A percentile compares a stretch with the other conserved stretches of the same genome.
Evolutionary conservation across 805 yeast species (phyloP).

Genomic region (Starmerella powellii): DNA sequence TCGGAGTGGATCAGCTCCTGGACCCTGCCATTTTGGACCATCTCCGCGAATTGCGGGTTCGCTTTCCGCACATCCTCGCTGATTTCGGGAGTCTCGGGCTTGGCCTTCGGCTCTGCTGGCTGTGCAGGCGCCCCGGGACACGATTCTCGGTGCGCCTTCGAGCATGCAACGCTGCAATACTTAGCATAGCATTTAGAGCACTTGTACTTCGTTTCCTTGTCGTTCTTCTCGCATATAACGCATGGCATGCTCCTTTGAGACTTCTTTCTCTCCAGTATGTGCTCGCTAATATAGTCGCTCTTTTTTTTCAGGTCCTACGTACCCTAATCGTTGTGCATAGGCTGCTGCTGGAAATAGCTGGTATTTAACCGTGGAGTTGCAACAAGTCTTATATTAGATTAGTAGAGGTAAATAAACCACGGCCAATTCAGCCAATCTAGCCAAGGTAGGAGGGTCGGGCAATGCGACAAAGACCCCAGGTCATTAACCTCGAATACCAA

Average conservation of each 20-base stretch:
- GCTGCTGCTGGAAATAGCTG: too few species aligned
- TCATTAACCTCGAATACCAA: too few species aligned
- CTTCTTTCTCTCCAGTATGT: too few species aligned
- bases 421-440: too few species aligned
- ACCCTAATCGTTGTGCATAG: too few species aligned
- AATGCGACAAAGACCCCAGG: too few species aligned
- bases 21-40: slow-evolving; percentile 34
- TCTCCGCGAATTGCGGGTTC: neutral
- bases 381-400: too few species aligned
- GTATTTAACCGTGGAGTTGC: too few species aligned
- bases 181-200: slow-evolving; percentile 40
- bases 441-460: too few species aligned
- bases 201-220: slow-evolving; percentile 34
- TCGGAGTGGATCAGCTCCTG: slow-evolving; percentile 38
- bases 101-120: too few species aligned
- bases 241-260: slow-evolving; percentile 10
- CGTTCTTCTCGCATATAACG: slow-evolving; percentile 7
- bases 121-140: slow-evolving; percentile 22
- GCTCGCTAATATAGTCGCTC: neutral
- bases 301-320: neutral
- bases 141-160: slow-evolving; percentile 36
- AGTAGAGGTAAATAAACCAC: too few species aligned
- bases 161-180: slow-evolving; percentile 51
- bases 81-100: too few species aligned
- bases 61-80: neutral